Evolutionary conservation across 148 eudicot species (phyloP), one percentile per base, ranked within the genome.

Genomic region (Hydrangea macrophylla): DNA sequence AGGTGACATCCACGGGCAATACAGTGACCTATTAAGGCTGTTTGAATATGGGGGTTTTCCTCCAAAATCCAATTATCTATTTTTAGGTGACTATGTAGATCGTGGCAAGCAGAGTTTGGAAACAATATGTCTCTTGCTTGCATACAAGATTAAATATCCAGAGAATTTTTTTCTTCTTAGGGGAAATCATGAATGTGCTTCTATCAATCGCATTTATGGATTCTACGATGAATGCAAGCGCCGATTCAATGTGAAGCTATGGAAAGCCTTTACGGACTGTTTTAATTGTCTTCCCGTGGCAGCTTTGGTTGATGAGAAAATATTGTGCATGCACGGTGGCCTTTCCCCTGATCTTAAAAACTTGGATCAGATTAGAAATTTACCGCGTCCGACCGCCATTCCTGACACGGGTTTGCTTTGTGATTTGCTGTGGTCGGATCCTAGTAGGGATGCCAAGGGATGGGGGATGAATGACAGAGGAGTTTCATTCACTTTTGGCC

Each of bases 321-420:
- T 55, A 12, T 23, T 55, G 9, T 55, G 59, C 59, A 55, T 55
- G 59, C 59, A 55, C 11, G 59, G 59, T 26, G 59, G 59, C 7
- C 59, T 55, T 55, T 55, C 59, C 2, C 59, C 59, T 9, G 59
- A 55, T 3, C 7, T 55, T 10, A 31, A 55, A 2, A 55, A 31
- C 30, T 55, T 55, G 59, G 59, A 55, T 55, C 59, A 55, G 30
- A 26, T 55, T 6, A 55, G 59, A 55, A 31, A 6, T 23, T 24
- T 55, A 26, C 31, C 6, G 10, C 24, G 59, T 30, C 59, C 59
- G 0, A 8, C 3, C 13, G 59, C 24, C 26, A 31, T 55, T 12
- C 59, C 59, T 1, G 59, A 55, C 59, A 30, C 24, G 32, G 59
- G 59, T 31, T 31, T 55, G 5, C 31, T 55, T 5, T 55, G 59